Percentiles rank a stretch among this genome's conserved stretches.
Evolutionary conservation across 148 eudicot species (phyloP).

Genomic region (Arbutus unedo): DNA sequence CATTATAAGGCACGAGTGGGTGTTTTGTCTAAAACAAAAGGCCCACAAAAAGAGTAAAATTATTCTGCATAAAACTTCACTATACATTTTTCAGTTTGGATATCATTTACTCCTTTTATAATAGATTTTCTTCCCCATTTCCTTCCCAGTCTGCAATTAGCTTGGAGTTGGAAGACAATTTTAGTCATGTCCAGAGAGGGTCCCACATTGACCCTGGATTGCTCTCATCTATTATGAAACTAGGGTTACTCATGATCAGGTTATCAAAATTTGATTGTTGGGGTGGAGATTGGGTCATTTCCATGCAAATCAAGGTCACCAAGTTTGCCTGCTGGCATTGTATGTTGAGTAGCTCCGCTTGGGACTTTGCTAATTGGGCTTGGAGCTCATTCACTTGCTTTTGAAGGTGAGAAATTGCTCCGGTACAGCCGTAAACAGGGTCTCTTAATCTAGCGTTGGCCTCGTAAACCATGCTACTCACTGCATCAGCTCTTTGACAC

Average conservation of each 20-base stretch:
- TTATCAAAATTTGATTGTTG: constrained; percentile 1
- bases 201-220: constrained; percentile 2
- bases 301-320: constrained; percentile 31
- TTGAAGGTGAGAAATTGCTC: constrained; percentile 39
- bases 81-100: neutral
- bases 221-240: constrained; percentile 1
- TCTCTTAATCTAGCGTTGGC: constrained; percentile 42
- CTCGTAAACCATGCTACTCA: constrained; percentile 47
- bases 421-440: constrained; percentile 42
- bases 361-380: constrained; percentile 34
- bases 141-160: neutral
- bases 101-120: neutral
- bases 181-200: neutral
- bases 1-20: neutral
- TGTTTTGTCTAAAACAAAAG: neutral
- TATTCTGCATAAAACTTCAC: neutral
- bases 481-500: constrained; percentile 37
- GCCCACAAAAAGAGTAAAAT: too few species aligned
- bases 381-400: constrained; percentile 37
- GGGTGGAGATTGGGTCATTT: constrained; percentile 31
- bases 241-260: neutral
- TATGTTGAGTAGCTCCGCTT: constrained; percentile 30
- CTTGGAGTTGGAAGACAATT: neutral
- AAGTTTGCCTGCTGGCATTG: constrained; percentile 39
- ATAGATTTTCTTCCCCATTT: neutral